Percentiles rank a stretch among this genome's conserved stretches.
Evolutionary conservation across 139 green algal species (phyloP).

Genomic region (Spirogloea muscicola): DNA sequence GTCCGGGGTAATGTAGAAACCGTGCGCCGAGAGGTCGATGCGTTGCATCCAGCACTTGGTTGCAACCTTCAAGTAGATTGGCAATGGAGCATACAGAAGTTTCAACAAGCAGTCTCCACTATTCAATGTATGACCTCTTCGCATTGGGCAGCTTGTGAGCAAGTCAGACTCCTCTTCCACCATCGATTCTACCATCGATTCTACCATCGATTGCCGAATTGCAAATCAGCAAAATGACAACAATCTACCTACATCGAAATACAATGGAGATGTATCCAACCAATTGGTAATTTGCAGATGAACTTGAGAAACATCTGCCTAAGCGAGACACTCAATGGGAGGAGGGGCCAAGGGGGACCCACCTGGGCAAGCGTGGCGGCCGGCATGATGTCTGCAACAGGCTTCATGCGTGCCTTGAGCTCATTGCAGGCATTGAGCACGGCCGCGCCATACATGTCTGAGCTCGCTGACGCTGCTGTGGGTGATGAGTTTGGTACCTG

Average conservation of each 20-base stretch:
- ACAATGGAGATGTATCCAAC: neutral
- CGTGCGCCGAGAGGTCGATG: slow-evolving; percentile 86
- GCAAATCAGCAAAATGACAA: no score
- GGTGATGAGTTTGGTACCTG: slow-evolving; percentile 87
- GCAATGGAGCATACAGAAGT: neutral
- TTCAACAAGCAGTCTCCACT: no score
- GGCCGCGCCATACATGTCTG: slow-evolving; percentile 88
- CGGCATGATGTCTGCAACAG: slow-evolving; percentile 37
- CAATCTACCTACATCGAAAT: no score
- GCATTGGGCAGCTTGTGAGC: neutral
- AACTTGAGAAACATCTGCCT: neutral
- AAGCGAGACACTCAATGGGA: neutral
- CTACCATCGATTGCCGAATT: no score
- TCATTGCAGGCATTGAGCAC: slow-evolving; percentile 82
- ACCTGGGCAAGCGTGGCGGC: slow-evolving; percentile 51
- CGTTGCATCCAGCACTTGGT: slow-evolving; percentile 77
- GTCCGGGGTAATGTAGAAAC: slow-evolving; percentile 91
- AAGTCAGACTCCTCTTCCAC: neutral
- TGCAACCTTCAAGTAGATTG: slow-evolving; percentile 47
- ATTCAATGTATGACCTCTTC: no score
- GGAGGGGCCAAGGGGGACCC: neutral
- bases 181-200: no score
- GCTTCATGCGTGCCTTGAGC: slow-evolving; percentile 71
- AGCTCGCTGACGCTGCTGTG: slow-evolving; percentile 83
- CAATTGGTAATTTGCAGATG: neutral